Percentiles rank a stretch among this genome's conserved stretches.
These are phyloP conservation scores for Nepenthes gracilis DNA, from an alignment of 148 eudicot species.

Conservation along the genomic window DNA sequence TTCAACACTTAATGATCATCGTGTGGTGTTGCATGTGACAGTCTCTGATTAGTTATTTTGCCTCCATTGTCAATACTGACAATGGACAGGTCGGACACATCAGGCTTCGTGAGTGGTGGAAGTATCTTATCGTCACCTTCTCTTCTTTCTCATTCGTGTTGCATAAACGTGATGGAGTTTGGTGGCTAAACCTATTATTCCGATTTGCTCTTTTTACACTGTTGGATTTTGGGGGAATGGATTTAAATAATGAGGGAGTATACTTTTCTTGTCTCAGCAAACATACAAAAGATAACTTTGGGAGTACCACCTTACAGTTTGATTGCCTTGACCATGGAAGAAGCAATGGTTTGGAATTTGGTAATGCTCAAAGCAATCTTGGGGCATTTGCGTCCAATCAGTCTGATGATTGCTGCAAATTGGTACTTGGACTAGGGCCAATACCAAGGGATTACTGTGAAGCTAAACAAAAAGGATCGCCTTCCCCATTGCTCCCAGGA, in stretches of 20 bases:
- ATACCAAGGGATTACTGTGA: constrained; percentile 41
- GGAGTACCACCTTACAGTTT: constrained; percentile 72
- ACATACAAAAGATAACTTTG: constrained; percentile 21
- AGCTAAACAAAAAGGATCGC: constrained; percentile 25
- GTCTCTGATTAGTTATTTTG: background rate
- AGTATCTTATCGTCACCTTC: constrained; percentile 22
- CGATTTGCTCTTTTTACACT: constrained; percentile 6
- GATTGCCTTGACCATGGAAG: constrained; percentile 69
- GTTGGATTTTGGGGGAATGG: constrained; percentile 29
- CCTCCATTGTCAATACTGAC: background rate
- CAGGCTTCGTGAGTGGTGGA: constrained; percentile 88
- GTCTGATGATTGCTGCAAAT: constrained; percentile 72
- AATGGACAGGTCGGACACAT: constrained; percentile 81
- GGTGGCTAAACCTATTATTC: constrained; percentile 16
- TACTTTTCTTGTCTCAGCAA: constrained; percentile 26
- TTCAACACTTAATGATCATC: background rate
- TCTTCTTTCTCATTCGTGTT: constrained; percentile 22
- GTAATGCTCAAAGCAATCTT: constrained; percentile 15
- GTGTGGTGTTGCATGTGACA: background rate
- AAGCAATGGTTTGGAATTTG: constrained; percentile 11
- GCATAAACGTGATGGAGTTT: constrained; percentile 15
- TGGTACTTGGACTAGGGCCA: constrained; percentile 94
- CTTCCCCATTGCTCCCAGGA: constrained; percentile 14
- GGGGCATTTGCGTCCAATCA: constrained; percentile 13
- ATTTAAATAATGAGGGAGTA: constrained; percentile 21